phyloP scores from a whole-genome alignment of 202 grass and related monocot genomes.

The Miscanthus sacchariflorus region DNA sequence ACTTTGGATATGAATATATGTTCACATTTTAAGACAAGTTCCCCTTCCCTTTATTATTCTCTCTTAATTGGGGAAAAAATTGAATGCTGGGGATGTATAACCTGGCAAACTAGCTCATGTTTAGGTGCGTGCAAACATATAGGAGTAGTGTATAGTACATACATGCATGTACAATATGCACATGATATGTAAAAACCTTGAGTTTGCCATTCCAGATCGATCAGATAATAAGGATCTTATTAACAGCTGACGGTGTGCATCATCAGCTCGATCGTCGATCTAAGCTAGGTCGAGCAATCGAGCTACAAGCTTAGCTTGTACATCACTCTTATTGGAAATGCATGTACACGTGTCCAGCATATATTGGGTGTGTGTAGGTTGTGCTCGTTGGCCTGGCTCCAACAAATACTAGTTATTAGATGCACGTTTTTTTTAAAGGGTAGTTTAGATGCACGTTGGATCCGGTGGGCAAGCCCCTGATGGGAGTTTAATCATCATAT shows the following conservation, averaged over 20 bases:
- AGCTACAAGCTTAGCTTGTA: background rate
- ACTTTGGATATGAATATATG: too few species aligned
- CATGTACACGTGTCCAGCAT: background rate
- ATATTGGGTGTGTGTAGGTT: background rate
- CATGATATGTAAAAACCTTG: too few species aligned
- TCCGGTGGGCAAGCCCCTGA: background rate
- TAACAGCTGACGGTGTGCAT: background rate
- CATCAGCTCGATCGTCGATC: background rate
- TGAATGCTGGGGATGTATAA: too few species aligned
- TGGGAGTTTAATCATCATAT: background rate
- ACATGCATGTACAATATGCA: too few species aligned
- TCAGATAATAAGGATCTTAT: too few species aligned
- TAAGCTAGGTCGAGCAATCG: background rate
- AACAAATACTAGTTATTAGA: background rate
- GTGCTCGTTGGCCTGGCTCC: background rate
- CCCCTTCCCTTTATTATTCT: too few species aligned
- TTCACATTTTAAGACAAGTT: too few species aligned
- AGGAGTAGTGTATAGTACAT: too few species aligned
- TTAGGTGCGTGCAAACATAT: too few species aligned
- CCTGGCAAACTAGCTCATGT: too few species aligned
- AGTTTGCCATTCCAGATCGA: too few species aligned
- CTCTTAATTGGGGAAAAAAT: too few species aligned
- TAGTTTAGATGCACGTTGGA: background rate
- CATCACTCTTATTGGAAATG: background rate
- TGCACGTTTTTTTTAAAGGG: background rate